Evolutionary conservation across 1,284 basidiomycete genomes (phyloP).

Genomic region (Cystobasidiaceae sp.): DNA sequence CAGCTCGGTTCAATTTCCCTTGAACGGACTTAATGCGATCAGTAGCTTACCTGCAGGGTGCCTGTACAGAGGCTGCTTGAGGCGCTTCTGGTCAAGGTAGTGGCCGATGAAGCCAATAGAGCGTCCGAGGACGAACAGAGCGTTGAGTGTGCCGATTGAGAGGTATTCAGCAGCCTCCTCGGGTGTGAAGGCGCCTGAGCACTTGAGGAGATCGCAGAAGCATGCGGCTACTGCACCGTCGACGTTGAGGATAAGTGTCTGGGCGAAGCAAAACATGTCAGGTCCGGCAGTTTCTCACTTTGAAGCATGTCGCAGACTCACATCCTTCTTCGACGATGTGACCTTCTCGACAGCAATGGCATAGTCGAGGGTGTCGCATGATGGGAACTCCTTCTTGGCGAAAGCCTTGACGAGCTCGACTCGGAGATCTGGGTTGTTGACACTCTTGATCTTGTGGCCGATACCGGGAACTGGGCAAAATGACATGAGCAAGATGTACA

Average conservation of each 20-base stretch:
- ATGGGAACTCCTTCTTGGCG: slow-evolving; percentile 91
- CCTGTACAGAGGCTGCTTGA: slow-evolving; percentile 57
- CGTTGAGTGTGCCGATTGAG: slow-evolving; percentile 84
- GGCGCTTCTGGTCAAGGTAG: slow-evolving; percentile 80
- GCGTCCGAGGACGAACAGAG: slow-evolving; percentile 93
- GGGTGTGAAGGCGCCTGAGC: slow-evolving; percentile 87
- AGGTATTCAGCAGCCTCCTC: slow-evolving; percentile 98
- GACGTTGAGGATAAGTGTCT: slow-evolving; percentile 79
- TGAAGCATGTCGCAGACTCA: slow-evolving; percentile 51
- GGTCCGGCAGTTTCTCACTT: slow-evolving; percentile 9
- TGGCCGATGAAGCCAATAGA: slow-evolving; percentile 93
- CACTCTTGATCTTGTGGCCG: slow-evolving; percentile 95
- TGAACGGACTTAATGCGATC: not conserved
- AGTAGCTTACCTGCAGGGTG: not conserved
- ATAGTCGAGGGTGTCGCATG: slow-evolving; percentile 75
- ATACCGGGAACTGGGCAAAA: slow-evolving; percentile 75
- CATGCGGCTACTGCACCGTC: slow-evolving; percentile 97
- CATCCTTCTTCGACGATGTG: slow-evolving; percentile 95
- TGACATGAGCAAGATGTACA: not conserved
- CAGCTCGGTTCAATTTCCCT: not conserved
- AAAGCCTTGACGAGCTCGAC: slow-evolving; percentile 98
- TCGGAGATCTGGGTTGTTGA: slow-evolving; percentile 90
- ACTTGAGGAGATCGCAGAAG: slow-evolving; percentile 91
- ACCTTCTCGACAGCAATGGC: slow-evolving; percentile 98
- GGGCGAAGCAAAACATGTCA: not conserved